These are phyloP conservation scores for Kwoniella pini DNA, from an alignment of 768 basidiomycete species.

Conservation along the genomic window DNA sequence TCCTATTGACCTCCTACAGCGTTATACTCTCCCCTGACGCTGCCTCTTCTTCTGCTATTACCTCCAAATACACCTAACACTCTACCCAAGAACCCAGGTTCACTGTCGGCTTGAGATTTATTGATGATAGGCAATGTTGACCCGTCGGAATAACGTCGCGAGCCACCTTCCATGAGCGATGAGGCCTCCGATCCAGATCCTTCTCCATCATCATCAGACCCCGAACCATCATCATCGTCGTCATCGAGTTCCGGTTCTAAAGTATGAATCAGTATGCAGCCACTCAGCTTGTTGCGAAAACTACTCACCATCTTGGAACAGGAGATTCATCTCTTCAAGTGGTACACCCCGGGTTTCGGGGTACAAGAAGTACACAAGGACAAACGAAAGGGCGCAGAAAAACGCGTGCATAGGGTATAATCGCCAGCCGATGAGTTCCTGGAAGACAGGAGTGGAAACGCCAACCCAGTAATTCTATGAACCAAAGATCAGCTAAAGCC, in stretches of 20 bases:
- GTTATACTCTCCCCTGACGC: constrained; percentile 36
- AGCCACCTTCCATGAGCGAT: constrained; percentile 15
- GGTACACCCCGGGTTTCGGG: constrained; percentile 52
- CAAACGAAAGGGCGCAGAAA: constrained; percentile 82
- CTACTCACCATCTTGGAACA: constrained; percentile 50
- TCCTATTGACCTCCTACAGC: constrained; percentile 48
- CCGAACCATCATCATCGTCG: constrained; percentile 25
- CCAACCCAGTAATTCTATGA: constrained; percentile 80
- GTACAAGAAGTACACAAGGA: constrained; percentile 59
- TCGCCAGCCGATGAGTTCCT: constrained; percentile 84
- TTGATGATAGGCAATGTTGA: constrained; percentile 36
- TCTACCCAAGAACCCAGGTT: constrained; percentile 13
- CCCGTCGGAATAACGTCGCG: constrained; percentile 17
- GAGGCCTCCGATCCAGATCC: constrained; percentile 36
- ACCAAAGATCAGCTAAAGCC: constrained; percentile 28
- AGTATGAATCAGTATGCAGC: too few relatives aligned
- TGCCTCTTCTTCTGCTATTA: constrained; percentile 16
- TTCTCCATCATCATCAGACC: constrained; percentile 38
- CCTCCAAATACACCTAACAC: constrained; percentile 17
- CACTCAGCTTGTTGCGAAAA: too few relatives aligned
- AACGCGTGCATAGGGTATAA: constrained; percentile 95
- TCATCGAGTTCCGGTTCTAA: constrained; percentile 39
- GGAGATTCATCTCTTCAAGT: constrained; percentile 50
- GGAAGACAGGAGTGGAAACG: constrained; percentile 78
- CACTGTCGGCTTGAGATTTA: constrained; percentile 31